Evolutionary conservation across 169 alveolate genomes (phyloP).

Genomic region (Cryptosporidium meleagridis): DNA sequence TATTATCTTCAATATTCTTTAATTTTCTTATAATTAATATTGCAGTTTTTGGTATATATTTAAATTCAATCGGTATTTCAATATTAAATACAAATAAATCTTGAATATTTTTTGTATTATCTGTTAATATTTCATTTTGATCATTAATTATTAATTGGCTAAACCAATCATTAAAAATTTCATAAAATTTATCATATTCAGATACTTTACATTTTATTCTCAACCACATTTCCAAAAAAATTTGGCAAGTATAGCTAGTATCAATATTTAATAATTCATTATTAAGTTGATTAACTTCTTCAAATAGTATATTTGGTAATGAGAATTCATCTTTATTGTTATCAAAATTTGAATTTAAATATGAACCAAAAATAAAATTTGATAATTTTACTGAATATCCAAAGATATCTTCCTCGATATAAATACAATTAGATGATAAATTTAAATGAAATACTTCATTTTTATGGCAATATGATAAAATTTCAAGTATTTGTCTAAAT

Average conservation of each 20-base stretch:
- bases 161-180: constrained; percentile 11
- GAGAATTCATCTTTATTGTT: neutral
- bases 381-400: constrained; percentile 62
- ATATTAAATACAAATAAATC: constrained; percentile 4
- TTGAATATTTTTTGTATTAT: neutral
- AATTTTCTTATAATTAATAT: constrained; percentile 24
- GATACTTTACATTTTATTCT: constrained; percentile 21
- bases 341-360: neutral
- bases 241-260: neutral
- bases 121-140: neutral
- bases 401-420: constrained; percentile 47
- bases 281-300: neutral
- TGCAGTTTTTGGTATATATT: constrained; percentile 64
- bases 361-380: constrained; percentile 50
- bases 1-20: neutral
- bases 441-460: constrained; percentile 33
- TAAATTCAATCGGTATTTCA: constrained; percentile 44
- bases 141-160: neutral
- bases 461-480: constrained; percentile 54
- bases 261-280: neutral
- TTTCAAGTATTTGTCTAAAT: constrained; percentile 49
- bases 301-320: constrained; percentile 6
- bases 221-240: constrained; percentile 60
- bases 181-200: constrained; percentile 5
- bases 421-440: constrained; percentile 60